phyloP scores from a whole-genome alignment of 805 yeast species.

The Kazachstania bromeliacearum region DNA sequence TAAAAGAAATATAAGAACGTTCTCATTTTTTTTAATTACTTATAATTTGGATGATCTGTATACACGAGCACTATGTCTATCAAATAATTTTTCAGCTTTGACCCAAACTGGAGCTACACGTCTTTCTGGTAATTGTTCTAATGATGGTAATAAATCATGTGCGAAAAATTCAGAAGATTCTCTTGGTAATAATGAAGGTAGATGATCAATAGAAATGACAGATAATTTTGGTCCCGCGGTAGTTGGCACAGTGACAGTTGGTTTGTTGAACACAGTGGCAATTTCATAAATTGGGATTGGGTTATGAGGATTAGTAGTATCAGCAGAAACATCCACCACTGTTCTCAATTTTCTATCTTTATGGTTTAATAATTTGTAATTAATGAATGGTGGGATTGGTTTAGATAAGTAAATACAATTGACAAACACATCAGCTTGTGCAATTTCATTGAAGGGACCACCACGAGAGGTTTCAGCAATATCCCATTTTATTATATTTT shows the following conservation, averaged over 20 bases:
- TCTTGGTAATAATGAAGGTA: constrained; percentile 92
- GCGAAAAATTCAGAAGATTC: constrained; percentile 93
- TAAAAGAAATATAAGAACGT: no score
- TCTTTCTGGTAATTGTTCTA: constrained; percentile 77
- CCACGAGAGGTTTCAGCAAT: constrained; percentile 93
- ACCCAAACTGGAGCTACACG: constrained; percentile 83
- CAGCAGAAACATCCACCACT: constrained; percentile 96
- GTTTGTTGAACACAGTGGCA: constrained; percentile 85
- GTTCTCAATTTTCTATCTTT: constrained; percentile 72
- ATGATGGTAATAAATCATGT: constrained; percentile 78
- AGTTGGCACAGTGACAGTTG: constrained; percentile 79
- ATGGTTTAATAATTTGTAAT: constrained; percentile 54
- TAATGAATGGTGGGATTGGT: constrained; percentile 89
- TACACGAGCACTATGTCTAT: constrained; percentile 75
- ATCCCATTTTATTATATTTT: constrained; percentile 86
- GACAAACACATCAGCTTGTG: constrained; percentile 76
- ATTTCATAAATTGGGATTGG: constrained; percentile 90
- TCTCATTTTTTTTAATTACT: no score
- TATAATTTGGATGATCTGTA: constrained; percentile 37
- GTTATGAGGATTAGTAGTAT: constrained; percentile 96
- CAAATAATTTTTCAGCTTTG: constrained; percentile 74
- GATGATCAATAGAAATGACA: constrained; percentile 91
- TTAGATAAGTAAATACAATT: constrained; percentile 91
- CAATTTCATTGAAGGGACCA: constrained; percentile 94
- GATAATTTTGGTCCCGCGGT: constrained; percentile 76